Conservation (phyloP, 169 alveolate species). For the Plasmodium gallinaceum region DNA sequence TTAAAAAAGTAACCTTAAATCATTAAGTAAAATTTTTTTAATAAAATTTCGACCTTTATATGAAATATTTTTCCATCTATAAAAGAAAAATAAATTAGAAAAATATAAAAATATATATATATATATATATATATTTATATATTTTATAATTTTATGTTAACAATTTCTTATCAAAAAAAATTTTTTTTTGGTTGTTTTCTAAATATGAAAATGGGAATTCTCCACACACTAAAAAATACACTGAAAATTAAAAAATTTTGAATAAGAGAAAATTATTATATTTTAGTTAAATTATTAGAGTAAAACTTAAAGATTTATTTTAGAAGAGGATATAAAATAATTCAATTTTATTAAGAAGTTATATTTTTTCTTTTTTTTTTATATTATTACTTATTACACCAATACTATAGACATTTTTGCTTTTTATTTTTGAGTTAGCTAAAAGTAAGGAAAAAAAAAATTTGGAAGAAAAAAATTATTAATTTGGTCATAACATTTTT, state of each 20-base stretch:
- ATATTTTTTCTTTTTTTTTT: neutral
- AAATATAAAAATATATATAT: neutral
- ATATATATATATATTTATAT: constrained; percentile 1
- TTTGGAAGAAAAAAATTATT: neutral
- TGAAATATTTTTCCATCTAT: constrained; percentile 39
- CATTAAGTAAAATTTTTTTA: constrained; percentile 33
- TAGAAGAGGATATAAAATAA: neutral
- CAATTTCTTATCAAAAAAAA: constrained; percentile 7
- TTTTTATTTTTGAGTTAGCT: constrained; percentile 30
- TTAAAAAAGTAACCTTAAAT: constrained; percentile 23
- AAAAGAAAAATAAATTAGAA: neutral
- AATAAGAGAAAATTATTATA: neutral
- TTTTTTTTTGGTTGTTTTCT: constrained; percentile 20
- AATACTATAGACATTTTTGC: constrained; percentile 45
- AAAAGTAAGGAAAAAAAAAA: constrained; percentile 7
- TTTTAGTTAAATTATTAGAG: neutral
- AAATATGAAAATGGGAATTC: constrained; percentile 27
- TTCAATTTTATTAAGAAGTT: neutral
- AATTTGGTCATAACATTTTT: neutral
- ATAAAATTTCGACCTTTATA: constrained; percentile 44
- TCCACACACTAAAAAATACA: constrained; percentile 53
- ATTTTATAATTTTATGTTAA: neutral
- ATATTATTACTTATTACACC: constrained; percentile 50
- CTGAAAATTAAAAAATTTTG: constrained; percentile 10
- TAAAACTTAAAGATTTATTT: neutral